Evolutionary conservation across 1,139 yeast genomes (phyloP).

Genomic region (Suhomyces bolitotheri): DNA sequence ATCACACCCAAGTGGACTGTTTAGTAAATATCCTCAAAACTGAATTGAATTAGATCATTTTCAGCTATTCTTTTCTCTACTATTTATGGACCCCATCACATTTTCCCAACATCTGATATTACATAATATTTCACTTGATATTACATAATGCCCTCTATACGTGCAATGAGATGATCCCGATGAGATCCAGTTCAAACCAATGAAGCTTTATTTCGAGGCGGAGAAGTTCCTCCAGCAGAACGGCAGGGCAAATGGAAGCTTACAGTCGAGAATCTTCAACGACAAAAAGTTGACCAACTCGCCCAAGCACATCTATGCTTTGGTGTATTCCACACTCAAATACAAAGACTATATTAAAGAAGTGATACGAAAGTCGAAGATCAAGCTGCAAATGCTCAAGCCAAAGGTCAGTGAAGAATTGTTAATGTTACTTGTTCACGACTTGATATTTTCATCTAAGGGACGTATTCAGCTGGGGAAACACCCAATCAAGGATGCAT

Average conservation of each 20-base stretch:
- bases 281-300: constrained; percentile 37
- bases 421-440: constrained; percentile 73
- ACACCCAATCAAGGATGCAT: constrained; percentile 80
- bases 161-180: too few species aligned
- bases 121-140: too few species aligned
- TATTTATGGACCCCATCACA: too few species aligned
- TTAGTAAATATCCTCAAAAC: too few species aligned
- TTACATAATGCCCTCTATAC: too few species aligned
- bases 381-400: constrained; percentile 44
- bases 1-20: too few species aligned
- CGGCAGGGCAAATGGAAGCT: constrained; percentile 38
- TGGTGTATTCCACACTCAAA: constrained; percentile 74
- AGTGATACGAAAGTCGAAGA: constrained; percentile 64
- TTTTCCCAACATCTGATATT: too few species aligned
- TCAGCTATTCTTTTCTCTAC: too few species aligned
- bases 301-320: constrained; percentile 83
- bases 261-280: constrained; percentile 68
- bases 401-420: constrained; percentile 46
- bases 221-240: constrained; percentile 45
- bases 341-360: constrained; percentile 62
- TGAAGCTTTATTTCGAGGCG: constrained; percentile 67
- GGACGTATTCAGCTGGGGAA: constrained; percentile 91
- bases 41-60: too few species aligned
- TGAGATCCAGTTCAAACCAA: constrained; percentile 19
- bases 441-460: constrained; percentile 68